Evolutionary conservation across 2,329 filamentous ascomycete genomes (phyloP).

Genomic region (Stachybotrys chlorohalonatus): DNA sequence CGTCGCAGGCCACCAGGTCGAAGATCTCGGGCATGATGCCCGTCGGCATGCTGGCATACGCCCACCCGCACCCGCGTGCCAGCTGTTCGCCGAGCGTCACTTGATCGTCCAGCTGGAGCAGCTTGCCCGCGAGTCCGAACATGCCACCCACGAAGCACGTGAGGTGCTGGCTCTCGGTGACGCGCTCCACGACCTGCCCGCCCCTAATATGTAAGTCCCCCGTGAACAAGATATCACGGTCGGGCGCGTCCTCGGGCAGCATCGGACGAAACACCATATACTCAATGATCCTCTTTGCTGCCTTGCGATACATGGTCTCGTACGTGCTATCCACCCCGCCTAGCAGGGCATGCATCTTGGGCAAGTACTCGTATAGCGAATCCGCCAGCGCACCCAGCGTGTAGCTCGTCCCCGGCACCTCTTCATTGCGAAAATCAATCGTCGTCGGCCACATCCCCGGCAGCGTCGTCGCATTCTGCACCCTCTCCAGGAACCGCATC

Average conservation of each 20-base stretch:
- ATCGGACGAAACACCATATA: conserved; percentile 56
- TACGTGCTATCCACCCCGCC: conserved; percentile 48
- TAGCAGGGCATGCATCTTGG: conserved; percentile 72
- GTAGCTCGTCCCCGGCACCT: conserved; percentile 31
- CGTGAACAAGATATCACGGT: conserved; percentile 46
- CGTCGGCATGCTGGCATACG: conserved; percentile 41
- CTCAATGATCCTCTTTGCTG: conserved; percentile 45
- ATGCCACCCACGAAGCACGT: conserved; percentile 61
- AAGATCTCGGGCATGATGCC: conserved; percentile 53
- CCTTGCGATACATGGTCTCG: conserved; percentile 43
- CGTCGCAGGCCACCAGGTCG: conserved; percentile 33
- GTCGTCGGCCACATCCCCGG: conserved; percentile 55
- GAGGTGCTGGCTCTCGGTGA: conserved; percentile 36
- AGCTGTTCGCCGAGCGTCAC: conserved; percentile 38
- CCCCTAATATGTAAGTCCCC: conserved; percentile 22
- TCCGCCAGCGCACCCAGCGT: conserved; percentile 41
- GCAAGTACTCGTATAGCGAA: conserved; percentile 70
- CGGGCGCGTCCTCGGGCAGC: conserved; percentile 30
- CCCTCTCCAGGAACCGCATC: conserved; percentile 41
- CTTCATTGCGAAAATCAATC: conserved; percentile 44
- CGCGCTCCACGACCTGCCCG: conserved; percentile 8
- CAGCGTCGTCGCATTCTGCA: conserved; percentile 43
- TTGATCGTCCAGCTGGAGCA: conserved; percentile 42
- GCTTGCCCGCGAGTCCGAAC: conserved; percentile 53
- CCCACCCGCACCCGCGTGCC: conserved; percentile 47